phyloP scores from a whole-genome alignment of 1,284 basidiomycete genomes.

The Trichosporon ovoides region DNA sequence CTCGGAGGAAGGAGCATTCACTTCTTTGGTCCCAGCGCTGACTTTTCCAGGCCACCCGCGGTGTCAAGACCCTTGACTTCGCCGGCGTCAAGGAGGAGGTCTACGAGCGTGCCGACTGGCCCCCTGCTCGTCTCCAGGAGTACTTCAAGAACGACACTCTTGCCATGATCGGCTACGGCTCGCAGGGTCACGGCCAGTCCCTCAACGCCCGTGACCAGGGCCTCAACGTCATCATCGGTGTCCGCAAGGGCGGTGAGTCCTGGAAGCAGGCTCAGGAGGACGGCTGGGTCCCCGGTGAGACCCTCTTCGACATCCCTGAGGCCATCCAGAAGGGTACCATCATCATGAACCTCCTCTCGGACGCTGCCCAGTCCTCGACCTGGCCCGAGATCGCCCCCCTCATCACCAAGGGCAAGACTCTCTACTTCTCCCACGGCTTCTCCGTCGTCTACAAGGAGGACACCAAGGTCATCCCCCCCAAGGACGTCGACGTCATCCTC shows the following conservation, averaged over 20 bases:
- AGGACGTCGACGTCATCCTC: slow-evolving; percentile 96
- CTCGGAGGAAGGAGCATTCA: too few relatives aligned
- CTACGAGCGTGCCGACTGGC: slow-evolving; percentile 98
- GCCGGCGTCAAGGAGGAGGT: slow-evolving; percentile 92
- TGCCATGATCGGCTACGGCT: slow-evolving; percentile 97
- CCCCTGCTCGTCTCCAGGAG: slow-evolving; percentile 92
- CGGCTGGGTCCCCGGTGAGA: slow-evolving; percentile 98
- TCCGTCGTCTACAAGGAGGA: slow-evolving; percentile 98
- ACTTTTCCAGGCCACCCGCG: slow-evolving; percentile 55
- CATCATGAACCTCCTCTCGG: slow-evolving; percentile 99
- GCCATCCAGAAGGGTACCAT: slow-evolving; percentile 93
- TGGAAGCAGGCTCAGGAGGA: slow-evolving; percentile 96
- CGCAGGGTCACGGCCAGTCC: slow-evolving; percentile 95
- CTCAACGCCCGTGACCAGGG: slow-evolving; percentile 99
- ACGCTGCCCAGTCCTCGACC: slow-evolving; percentile 94
- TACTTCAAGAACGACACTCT: slow-evolving; percentile 99
- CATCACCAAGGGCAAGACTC: slow-evolving; percentile 98
- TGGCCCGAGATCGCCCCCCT: slow-evolving; percentile 84
- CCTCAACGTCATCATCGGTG: slow-evolving; percentile 97
- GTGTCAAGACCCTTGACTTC: slow-evolving; percentile 96
- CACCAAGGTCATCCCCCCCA: slow-evolving; percentile 85
- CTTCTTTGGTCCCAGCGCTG: too few relatives aligned
- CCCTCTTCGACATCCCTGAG: slow-evolving; percentile 96
- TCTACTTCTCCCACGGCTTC: slow-evolving; percentile 99
- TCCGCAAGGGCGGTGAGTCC: slow-evolving; percentile 85